Percentiles rank a stretch among this genome's conserved stretches.
Evolutionary conservation across 78 protist genomes (phyloP).

Genomic region (Dictyostelium purpureum): DNA sequence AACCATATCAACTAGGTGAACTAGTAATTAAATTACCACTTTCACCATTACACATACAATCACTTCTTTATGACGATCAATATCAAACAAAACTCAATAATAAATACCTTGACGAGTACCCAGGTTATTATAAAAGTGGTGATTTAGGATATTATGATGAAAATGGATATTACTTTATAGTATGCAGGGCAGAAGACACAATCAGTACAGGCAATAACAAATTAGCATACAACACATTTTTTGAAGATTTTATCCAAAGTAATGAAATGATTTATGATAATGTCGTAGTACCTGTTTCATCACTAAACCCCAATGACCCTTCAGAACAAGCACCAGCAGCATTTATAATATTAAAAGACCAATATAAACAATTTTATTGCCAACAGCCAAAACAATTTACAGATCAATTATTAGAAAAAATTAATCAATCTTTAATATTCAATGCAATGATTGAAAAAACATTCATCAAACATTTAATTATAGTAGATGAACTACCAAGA

Average conservation of each 20-base stretch:
- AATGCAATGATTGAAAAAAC: neutral
- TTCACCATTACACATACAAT: no score
- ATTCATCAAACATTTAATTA: neutral
- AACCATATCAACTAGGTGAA: conserved; percentile 17
- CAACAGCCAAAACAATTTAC: neutral
- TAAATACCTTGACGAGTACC: neutral
- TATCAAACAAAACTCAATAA: neutral
- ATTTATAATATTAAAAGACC: neutral
- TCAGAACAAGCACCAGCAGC: neutral
- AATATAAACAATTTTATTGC: no score
- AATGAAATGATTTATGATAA: neutral
- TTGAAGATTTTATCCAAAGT: neutral
- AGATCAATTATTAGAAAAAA: no score
- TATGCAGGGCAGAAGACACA: neutral
- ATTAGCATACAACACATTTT: neutral
- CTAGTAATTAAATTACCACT: conserved; percentile 76
- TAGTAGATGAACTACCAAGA: neutral
- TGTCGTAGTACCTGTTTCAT: neutral
- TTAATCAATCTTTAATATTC: no score
- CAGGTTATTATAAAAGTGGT: neutral
- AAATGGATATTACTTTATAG: neutral
- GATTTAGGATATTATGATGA: neutral
- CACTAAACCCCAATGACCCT: neutral
- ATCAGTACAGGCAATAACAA: neutral
- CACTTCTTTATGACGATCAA: no score